A percentile compares a stretch with the other conserved stretches of the same genome.
These are phyloP conservation scores for Populus davidiana DNA, from an alignment of 345 rosid genomes.

Conservation along the genomic window DNA sequence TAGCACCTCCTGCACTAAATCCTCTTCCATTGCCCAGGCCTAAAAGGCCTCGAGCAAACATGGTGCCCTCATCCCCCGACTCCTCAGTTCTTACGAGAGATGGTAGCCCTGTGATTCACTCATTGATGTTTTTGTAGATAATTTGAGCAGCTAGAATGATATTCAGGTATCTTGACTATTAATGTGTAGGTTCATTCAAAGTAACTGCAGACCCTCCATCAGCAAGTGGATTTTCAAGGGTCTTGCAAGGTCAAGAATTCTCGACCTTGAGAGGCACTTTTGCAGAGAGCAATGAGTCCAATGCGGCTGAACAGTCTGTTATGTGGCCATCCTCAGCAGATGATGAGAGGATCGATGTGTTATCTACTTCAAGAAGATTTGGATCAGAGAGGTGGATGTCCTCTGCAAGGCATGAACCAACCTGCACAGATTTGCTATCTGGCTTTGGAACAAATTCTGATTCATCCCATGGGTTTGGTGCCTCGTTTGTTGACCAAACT, in stretches of 20 bases:
- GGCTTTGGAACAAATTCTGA: slow-evolving; percentile 31
- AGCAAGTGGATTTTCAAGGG: slow-evolving; percentile 40
- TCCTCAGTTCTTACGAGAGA: slow-evolving; percentile 42
- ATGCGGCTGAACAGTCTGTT: slow-evolving; percentile 29
- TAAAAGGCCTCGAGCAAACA: slow-evolving; percentile 43
- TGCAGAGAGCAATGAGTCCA: slow-evolving; percentile 32
- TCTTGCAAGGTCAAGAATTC: slow-evolving; percentile 57
- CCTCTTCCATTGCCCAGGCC: slow-evolving; percentile 36
- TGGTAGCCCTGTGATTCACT: slow-evolving; percentile 21
- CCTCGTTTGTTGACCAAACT: slow-evolving; percentile 20
- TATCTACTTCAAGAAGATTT: slow-evolving; percentile 29
- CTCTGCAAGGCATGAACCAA: slow-evolving; percentile 27
- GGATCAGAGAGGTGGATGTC: slow-evolving; percentile 28
- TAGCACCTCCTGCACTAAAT: slow-evolving; percentile 41
- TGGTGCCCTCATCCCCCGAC: slow-evolving; percentile 32
- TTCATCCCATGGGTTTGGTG: slow-evolving; percentile 21
- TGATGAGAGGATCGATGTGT: slow-evolving; percentile 25
- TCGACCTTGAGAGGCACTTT: slow-evolving; percentile 34
- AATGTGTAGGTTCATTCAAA: slow-evolving; percentile 39
- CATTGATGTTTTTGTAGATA: neutral
- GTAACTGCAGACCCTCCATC: slow-evolving; percentile 34
- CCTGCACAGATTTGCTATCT: slow-evolving; percentile 34
- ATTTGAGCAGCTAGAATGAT: neutral
- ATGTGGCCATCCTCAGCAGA: slow-evolving; percentile 27
- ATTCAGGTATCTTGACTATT: neutral